These are phyloP conservation scores for Pseudogymnoascus sp. DNA, from an alignment of 2,329 filamentous ascomycete species.

Conservation along the genomic window DNA sequence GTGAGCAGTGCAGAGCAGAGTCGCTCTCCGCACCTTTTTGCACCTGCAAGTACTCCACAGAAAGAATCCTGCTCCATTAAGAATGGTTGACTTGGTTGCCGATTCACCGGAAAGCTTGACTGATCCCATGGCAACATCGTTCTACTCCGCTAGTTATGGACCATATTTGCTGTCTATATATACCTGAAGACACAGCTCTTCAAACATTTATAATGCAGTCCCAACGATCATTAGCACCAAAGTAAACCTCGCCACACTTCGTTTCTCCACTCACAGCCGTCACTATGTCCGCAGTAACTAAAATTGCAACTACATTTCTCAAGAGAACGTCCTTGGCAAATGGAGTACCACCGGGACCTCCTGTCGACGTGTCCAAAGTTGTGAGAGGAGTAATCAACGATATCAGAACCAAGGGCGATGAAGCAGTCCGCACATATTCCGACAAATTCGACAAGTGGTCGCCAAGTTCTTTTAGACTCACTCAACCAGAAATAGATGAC, in stretches of 20 bases:
- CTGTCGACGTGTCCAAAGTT: not conserved
- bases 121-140: too few relatives aligned
- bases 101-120: not conserved
- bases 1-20: too few relatives aligned
- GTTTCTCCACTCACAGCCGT: not conserved
- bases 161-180: not conserved
- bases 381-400: conserved; percentile 34
- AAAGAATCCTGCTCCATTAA: not conserved
- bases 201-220: not conserved
- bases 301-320: not conserved
- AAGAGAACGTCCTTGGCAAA: not conserved
- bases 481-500: conserved; percentile 34
- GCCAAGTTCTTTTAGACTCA: conserved; percentile 40
- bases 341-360: not conserved
- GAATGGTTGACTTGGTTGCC: not conserved
- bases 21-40: not conserved
- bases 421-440: conserved; percentile 39
- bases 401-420: conserved; percentile 39
- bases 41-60: not conserved
- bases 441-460: conserved; percentile 47
- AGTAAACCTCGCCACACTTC: not conserved
- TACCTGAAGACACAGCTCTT: not conserved
- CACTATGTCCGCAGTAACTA: not conserved
- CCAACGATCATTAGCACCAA: not conserved
- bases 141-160: not conserved